Evolutionary conservation across 2,329 filamentous ascomycete genomes (phyloP).

Genomic region (Cordyceps cicadae): DNA sequence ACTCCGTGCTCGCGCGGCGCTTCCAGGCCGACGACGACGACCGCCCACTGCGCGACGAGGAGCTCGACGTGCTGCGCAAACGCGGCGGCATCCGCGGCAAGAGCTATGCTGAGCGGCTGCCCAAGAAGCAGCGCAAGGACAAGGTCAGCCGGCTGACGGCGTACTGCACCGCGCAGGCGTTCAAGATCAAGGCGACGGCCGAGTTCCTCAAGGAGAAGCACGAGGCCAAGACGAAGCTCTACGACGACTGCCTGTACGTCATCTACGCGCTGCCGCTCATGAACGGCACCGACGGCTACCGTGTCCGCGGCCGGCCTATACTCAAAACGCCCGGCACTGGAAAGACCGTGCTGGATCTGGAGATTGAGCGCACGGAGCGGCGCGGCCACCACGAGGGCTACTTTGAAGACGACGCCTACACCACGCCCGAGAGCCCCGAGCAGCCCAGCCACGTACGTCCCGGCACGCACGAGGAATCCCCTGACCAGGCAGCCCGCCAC

Average conservation of each 20-base stretch:
- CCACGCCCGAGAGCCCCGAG: slow-evolving; percentile 24
- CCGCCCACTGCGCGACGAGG: slow-evolving; percentile 57
- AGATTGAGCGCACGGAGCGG: slow-evolving; percentile 89
- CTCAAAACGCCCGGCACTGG: slow-evolving; percentile 83
- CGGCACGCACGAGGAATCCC: slow-evolving; percentile 23
- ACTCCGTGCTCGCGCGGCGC: slow-evolving; percentile 26
- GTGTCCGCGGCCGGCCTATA: slow-evolving; percentile 81
- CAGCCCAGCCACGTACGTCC: slow-evolving; percentile 22
- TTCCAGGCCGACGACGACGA: slow-evolving; percentile 54
- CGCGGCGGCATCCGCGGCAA: slow-evolving; percentile 61
- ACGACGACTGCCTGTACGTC: slow-evolving; percentile 94
- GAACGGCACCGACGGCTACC: slow-evolving; percentile 76
- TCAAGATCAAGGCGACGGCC: slow-evolving; percentile 81
- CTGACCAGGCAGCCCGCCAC: slow-evolving; percentile 19
- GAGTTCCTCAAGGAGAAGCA: slow-evolving; percentile 83
- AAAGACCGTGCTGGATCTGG: slow-evolving; percentile 84
- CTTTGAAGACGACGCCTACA: slow-evolving; percentile 64
- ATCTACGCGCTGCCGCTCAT: slow-evolving; percentile 90
- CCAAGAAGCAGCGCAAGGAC: slow-evolving; percentile 78
- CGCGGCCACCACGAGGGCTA: slow-evolving; percentile 88
- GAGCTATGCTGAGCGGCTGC: slow-evolving; percentile 87
- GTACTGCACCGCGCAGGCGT: slow-evolving; percentile 92
- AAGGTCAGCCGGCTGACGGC: slow-evolving; percentile 86
- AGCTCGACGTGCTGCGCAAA: slow-evolving; percentile 55
- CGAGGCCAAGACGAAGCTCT: slow-evolving; percentile 86